Evolutionary conservation across 2,329 filamentous ascomycete genomes (phyloP).

Genomic region (Trichoderma asperellum): DNA sequence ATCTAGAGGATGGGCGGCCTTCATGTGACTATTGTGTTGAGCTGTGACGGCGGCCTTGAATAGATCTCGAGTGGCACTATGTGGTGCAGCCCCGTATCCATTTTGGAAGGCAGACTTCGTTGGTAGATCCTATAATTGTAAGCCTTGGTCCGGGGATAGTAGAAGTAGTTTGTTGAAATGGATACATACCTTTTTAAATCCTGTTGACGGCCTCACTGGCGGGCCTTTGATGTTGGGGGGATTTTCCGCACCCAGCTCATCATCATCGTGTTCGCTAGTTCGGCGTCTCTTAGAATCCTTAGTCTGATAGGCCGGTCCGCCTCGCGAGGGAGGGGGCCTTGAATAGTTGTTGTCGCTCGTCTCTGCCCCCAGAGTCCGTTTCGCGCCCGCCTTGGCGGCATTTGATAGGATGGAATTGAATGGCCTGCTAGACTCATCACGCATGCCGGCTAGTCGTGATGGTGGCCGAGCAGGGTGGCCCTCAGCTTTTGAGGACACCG

Average conservation of each 20-base stretch:
- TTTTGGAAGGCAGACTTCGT: constrained; percentile 63
- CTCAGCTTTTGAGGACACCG: constrained; percentile 39
- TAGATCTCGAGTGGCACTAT: constrained; percentile 57
- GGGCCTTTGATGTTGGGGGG: constrained; percentile 72
- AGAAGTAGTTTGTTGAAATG: constrained; percentile 29
- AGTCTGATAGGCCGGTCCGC: constrained; percentile 65
- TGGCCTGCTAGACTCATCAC: constrained; percentile 64
- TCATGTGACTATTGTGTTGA: constrained; percentile 68
- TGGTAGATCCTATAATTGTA: constrained; percentile 58
- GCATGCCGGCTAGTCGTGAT: constrained; percentile 62
- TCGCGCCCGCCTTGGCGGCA: constrained; percentile 63
- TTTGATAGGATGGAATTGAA: constrained; percentile 65
- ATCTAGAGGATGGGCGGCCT: constrained; percentile 71
- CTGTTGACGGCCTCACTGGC: constrained; percentile 79
- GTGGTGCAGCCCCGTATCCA: constrained; percentile 64
- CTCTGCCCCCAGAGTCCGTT: constrained; percentile 72
- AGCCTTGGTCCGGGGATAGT: constrained; percentile 34
- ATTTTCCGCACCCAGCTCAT: constrained; percentile 62
- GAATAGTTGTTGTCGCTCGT: constrained; percentile 59
- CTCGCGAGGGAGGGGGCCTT: constrained; percentile 51
- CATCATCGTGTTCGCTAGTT: constrained; percentile 72
- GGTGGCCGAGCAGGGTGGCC: constrained; percentile 48
- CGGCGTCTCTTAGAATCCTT: constrained; percentile 79
- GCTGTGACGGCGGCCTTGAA: constrained; percentile 69
- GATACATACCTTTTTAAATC: constrained; percentile 63